Evolutionary conservation across 495 filamentous ascomycete genomes (phyloP), one percentile per base, ranked within the genome.

Genomic region (Aspergillus sclerotiicarbonarius): DNA sequence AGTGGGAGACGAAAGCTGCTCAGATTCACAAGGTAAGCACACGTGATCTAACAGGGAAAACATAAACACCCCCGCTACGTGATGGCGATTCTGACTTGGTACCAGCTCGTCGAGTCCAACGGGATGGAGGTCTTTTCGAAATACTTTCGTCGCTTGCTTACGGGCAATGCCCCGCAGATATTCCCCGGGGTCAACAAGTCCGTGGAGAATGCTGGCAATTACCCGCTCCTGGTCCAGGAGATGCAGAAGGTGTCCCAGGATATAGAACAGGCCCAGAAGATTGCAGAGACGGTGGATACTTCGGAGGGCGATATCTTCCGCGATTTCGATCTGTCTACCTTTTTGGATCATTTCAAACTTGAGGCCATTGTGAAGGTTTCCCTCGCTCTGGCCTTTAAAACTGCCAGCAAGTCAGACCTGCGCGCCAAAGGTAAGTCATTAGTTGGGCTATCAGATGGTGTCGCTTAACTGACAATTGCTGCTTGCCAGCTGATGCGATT

Each of bases 71-170:
- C 6, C 8, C 55, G 6, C 39, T 25, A 33, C 21, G 45, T 18
- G 7, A 31, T 31, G 32, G 62, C 70, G 29, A 71, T 44, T 44
- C 60, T 60, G 16, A 61, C 52, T 37, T 51, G 20, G 48, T 57
- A 37, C 25, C 63, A 96, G 91, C 84, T 97, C 62, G 86, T 96
- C 69, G 88, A 94, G 81, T 90, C 91, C 60, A 85, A 94, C 92
- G 91, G 90, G 68, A 96, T 96, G 92, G 92, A 96, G 78, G 91
- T 94, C 63, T 96, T 89, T 73, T 82, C 87, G 35, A 95, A 88
- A 77, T 96, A 92, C 73, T 95, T 96, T 74, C 85, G 88, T 69
- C 90, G 92, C 69, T 81, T 96, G 66, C 82, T 97, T 54, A 87
- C 84, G 70, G 83, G 83, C 67, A 96, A 95, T 82, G 88, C 91